A percentile compares a stretch with the other conserved stretches of the same genome.
These are phyloP conservation scores for Amanita rubescens DNA, from an alignment of 768 basidiomycete genomes.

Conservation along the genomic window DNA sequence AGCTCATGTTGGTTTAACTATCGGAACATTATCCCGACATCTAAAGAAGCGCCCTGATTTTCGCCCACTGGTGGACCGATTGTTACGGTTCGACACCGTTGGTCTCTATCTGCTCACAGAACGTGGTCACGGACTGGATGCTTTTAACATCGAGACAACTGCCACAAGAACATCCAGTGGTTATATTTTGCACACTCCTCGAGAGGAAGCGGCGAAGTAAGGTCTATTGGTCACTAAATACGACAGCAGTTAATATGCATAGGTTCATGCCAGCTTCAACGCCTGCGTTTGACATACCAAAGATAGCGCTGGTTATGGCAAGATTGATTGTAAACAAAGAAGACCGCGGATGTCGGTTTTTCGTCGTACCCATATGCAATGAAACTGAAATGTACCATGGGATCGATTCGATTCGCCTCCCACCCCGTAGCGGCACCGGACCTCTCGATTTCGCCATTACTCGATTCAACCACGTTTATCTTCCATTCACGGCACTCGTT, in stretches of 20 bases:
- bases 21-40: constrained; percentile 49
- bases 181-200: constrained; percentile 47
- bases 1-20: constrained; percentile 42
- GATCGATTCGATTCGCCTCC: constrained; percentile 41
- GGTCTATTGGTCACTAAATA: constrained; percentile 10
- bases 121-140: constrained; percentile 53
- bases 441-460: constrained; percentile 55
- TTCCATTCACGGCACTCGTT: constrained; percentile 44
- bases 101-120: constrained; percentile 49
- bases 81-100: constrained; percentile 46
- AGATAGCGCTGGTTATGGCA: constrained; percentile 52
- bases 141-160: constrained; percentile 55
- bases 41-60: constrained; percentile 42
- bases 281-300: constrained; percentile 44
- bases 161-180: constrained; percentile 43
- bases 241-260: background rate
- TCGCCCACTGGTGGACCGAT: constrained; percentile 36
- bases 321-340: constrained; percentile 42
- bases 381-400: constrained; percentile 46
- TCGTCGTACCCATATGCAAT: constrained; percentile 49
- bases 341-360: constrained; percentile 45
- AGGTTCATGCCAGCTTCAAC: constrained; percentile 58
- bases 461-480: constrained; percentile 43
- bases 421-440: constrained; percentile 42
- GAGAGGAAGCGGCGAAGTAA: constrained; percentile 53